phyloP scores from a whole-genome alignment of 208 protist genomes.

The Vickermania spadyakhi region DNA sequence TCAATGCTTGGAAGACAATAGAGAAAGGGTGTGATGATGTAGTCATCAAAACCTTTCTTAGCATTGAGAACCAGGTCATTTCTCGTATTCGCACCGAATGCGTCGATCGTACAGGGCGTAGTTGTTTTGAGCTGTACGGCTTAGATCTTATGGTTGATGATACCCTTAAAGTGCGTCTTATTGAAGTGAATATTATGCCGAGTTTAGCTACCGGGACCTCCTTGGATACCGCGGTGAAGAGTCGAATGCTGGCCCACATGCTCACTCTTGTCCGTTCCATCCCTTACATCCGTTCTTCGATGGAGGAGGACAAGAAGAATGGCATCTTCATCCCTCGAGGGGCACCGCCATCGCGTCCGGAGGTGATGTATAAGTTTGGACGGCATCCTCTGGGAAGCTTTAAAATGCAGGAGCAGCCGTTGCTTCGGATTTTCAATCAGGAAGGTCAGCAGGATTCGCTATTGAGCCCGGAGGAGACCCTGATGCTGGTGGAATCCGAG shows the following conservation, averaged over 20 bases:
- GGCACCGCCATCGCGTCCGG: conserved; percentile 13
- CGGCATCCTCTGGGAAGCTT: conserved; percentile 39
- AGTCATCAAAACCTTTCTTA: conserved; percentile 89
- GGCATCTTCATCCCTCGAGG: conserved; percentile 18
- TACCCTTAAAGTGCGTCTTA: conserved; percentile 61
- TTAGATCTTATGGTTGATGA: conserved; percentile 83
- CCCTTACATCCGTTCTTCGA: conserved; percentile 36
- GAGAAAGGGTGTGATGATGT: conserved; percentile 67
- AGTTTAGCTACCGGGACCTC: conserved; percentile 74
- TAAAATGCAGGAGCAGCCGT: conserved; percentile 22
- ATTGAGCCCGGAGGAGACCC: conserved; percentile 38
- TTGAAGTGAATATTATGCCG: conserved; percentile 92
- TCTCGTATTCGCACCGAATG: conserved; percentile 53
- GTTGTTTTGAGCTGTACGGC: conserved; percentile 89
- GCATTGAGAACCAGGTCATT: conserved; percentile 76
- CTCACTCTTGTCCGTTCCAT: conserved; percentile 74
- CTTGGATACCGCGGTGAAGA: conserved; percentile 85
- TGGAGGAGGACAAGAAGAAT: neutral
- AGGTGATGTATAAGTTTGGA: conserved; percentile 62
- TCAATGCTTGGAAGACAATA: conserved; percentile 49
- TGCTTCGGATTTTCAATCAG: conserved; percentile 59
- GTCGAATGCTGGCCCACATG: conserved; percentile 78
- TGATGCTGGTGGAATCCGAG: conserved; percentile 74
- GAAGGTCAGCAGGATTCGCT: conserved; percentile 45
- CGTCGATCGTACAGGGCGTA: conserved; percentile 54